phyloP scores from a whole-genome alignment of 176 grass and related monocot species.

The Dactylis glomerata region DNA sequence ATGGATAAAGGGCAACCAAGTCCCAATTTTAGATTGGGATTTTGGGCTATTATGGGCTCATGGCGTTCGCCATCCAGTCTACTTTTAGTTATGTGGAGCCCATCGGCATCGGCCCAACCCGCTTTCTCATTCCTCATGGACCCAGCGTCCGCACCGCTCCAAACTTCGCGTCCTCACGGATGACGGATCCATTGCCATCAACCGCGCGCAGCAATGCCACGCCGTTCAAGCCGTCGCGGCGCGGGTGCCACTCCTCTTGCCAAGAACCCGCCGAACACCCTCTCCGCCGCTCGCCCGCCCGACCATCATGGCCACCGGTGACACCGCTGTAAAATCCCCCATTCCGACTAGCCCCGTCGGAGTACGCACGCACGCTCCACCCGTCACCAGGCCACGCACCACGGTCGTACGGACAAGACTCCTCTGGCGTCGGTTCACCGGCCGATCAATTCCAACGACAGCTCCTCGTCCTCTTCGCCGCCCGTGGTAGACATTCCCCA shows the following conservation, averaged over 20 bases:
- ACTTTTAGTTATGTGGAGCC: background rate
- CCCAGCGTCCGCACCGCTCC: background rate
- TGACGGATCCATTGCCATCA: background rate
- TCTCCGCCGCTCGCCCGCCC: background rate
- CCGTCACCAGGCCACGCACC: background rate
- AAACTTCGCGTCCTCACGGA: background rate
- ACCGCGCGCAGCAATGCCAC: too few species aligned
- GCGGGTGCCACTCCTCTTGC: background rate
- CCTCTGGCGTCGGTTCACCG: background rate
- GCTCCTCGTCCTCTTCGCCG: constrained; percentile 11
- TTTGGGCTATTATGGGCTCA: background rate
- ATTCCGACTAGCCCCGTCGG: too few species aligned
- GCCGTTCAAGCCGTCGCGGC: background rate
- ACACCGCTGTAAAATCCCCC: background rate
- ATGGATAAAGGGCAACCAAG: too few species aligned
- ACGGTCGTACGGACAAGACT: background rate
- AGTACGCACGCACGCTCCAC: too few species aligned
- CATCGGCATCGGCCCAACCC: background rate
- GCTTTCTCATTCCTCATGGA: background rate
- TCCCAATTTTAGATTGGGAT: too few species aligned
- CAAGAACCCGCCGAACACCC: background rate
- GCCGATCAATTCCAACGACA: background rate
- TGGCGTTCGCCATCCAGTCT: background rate
- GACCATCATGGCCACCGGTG: background rate
- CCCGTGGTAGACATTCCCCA: background rate